Percentiles rank a stretch among this genome's conserved stretches.
These are phyloP conservation scores for Tremellales sp. DNA, from an alignment of 1,284 basidiomycete genomes.

Conservation along the genomic window DNA sequence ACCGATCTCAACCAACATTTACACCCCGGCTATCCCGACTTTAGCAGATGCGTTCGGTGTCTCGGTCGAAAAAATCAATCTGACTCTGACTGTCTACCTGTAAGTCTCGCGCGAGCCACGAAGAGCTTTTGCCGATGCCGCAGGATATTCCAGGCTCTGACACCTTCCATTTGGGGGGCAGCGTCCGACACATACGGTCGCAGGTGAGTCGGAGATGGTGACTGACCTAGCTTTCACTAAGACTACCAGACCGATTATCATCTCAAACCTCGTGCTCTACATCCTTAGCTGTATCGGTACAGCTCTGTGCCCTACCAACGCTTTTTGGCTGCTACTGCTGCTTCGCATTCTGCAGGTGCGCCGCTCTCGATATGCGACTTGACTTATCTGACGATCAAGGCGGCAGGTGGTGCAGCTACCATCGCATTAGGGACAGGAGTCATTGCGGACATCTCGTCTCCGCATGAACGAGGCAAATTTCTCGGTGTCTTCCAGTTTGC, in stretches of 20 bases:
- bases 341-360: conserved; percentile 31
- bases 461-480: conserved; percentile 37
- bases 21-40: conserved; percentile 37
- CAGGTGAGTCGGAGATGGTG: conserved; percentile 8
- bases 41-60: conserved; percentile 27
- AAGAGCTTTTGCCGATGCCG: neutral
- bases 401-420: conserved; percentile 33
- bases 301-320: conserved; percentile 35
- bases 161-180: conserved; percentile 37
- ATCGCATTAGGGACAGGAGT: conserved; percentile 40
- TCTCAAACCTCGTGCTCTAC: conserved; percentile 32
- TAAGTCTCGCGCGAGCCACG: conserved; percentile 7
- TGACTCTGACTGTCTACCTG: conserved; percentile 41
- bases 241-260: conserved; percentile 30
- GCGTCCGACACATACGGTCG: conserved; percentile 35
- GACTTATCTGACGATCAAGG: conserved; percentile 3
- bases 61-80: conserved; percentile 32
- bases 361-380: neutral
- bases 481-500: conserved; percentile 32
- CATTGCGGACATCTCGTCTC: conserved; percentile 34
- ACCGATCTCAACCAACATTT: conserved; percentile 40
- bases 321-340: conserved; percentile 38
- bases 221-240: neutral
- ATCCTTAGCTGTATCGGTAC: conserved; percentile 31
- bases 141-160: conserved; percentile 37